Percentiles rank a stretch among this genome's conserved stretches.
These are phyloP conservation scores for Metschnikowia picachoensis DNA, from an alignment of 805 yeast species.

Conservation along the genomic window DNA sequence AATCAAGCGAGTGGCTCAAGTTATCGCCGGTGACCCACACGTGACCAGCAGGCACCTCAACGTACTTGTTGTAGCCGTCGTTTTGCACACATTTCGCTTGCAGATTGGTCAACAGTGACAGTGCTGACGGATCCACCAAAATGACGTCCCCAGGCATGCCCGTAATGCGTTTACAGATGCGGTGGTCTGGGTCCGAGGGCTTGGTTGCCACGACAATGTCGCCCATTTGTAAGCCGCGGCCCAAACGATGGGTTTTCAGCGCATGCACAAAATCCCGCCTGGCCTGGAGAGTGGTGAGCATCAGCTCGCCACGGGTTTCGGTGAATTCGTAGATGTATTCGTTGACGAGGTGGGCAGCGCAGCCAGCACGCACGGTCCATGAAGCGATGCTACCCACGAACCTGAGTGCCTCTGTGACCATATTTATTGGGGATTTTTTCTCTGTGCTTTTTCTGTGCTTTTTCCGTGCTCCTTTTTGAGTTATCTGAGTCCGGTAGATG, in stretches of 20 bases:
- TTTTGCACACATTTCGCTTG: slow-evolving; percentile 24
- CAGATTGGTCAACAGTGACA: slow-evolving; percentile 39
- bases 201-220: slow-evolving; percentile 85
- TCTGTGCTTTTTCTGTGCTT: too few relatives aligned
- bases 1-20: slow-evolving; percentile 79
- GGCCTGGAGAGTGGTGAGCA: slow-evolving; percentile 85
- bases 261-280: slow-evolving; percentile 77
- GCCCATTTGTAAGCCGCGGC: slow-evolving; percentile 68
- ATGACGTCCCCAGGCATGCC: slow-evolving; percentile 96
- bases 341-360: slow-evolving; percentile 62
- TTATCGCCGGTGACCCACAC: slow-evolving; percentile 98
- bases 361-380: slow-evolving; percentile 58
- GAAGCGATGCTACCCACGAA: slow-evolving; percentile 36
- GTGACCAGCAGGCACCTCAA: slow-evolving; percentile 88
- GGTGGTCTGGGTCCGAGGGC: slow-evolving; percentile 80
- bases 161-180: slow-evolving; percentile 89
- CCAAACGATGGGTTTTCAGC: slow-evolving; percentile 58
- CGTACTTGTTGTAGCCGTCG: slow-evolving; percentile 51
- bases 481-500: too few relatives aligned
- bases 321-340: slow-evolving; percentile 69
- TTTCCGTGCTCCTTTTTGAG: too few relatives aligned
- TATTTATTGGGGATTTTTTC: too few relatives aligned
- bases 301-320: slow-evolving; percentile 87
- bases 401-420: slow-evolving; percentile 19
- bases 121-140: slow-evolving; percentile 71